Evolutionary conservation across 768 basidiomycete genomes (phyloP), one percentile per base, ranked within the genome.

Genomic region (Albatrellus ellisii): DNA sequence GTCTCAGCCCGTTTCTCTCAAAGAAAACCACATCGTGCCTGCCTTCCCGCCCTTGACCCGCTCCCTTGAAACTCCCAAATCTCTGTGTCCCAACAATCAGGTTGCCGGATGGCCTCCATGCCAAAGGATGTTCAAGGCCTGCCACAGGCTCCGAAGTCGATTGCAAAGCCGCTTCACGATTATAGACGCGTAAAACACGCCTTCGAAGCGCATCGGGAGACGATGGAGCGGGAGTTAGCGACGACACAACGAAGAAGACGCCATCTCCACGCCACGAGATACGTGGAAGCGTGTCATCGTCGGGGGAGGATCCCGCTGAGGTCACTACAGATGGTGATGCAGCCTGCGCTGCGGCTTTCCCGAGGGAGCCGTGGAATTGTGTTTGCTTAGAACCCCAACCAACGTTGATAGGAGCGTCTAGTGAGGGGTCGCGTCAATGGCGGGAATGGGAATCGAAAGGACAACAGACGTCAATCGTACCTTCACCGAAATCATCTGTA

Each of bases 341-440:
- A 21, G 71, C 67, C 47, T 75, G 72, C 0, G 88, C 86, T 18
- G 84, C 83, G 2, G 72, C 63, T 58, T 97, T 97, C 14, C 95
- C 94, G 4, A 89, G 66, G 0, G 91, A 94, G 8, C 95, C 95
- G 51, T 97, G 91, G 56, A 99, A 99, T 54, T 99, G 95, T 0
- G 95, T 98, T 57, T 85, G 72, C 55, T 92, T 94, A 2, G 86
- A 85, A 29, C 95, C 95, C 95, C 95, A 99, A 12, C 95, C 95
- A 45, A 97, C 89, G 52, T 92, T 88, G 53, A 97, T 89, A 2
- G 86, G 87, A 20, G 79, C 75, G 56, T 90, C 90, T 89, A 51
- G 4, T 44, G 48, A 24, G 15, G 11, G 14, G n/a, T 24, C 14
- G 32, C 29, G 18, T 41, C 8, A n/a, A 22, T 6, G 12, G 34